Percentiles rank a stretch among this genome's conserved stretches.
These are phyloP conservation scores for Tylopilus orsonianus DNA, from an alignment of 1,284 basidiomycete species.

Conservation along the genomic window DNA sequence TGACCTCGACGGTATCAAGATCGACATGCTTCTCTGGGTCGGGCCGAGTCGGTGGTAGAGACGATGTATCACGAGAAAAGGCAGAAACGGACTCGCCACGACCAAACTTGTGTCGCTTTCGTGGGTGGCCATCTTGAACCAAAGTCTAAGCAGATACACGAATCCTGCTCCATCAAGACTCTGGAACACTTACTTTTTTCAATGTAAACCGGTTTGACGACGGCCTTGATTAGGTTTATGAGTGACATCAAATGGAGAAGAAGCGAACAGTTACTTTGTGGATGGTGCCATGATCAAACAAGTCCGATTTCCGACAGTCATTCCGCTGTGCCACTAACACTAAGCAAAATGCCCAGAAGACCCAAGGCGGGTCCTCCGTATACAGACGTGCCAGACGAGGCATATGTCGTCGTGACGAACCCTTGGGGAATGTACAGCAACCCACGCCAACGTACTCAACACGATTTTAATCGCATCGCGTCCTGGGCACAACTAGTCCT, in stretches of 20 bases:
- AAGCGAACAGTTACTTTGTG: constrained; percentile 19
- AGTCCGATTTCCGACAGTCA: constrained; percentile 16
- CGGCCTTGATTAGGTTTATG: constrained; percentile 20
- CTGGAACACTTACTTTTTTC: constrained; percentile 39
- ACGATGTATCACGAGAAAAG: constrained; percentile 1
- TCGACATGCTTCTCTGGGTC: constrained; percentile 16
- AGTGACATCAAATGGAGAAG: background rate
- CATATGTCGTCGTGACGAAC: constrained; percentile 26
- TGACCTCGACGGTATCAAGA: constrained; percentile 28
- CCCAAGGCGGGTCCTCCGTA: constrained; percentile 32
- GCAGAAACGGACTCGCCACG: background rate
- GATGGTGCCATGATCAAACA: constrained; percentile 2
- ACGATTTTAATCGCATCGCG: constrained; percentile 25
- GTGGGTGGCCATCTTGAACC: constrained; percentile 11
- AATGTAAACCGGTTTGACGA: constrained; percentile 55
- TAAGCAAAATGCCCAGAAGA: constrained; percentile 18
- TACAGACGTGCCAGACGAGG: constrained; percentile 18
- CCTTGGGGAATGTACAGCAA: constrained; percentile 24
- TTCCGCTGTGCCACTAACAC: constrained; percentile 1
- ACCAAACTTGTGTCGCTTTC: constrained; percentile 37
- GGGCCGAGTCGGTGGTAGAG: background rate
- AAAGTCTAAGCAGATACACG: constrained; percentile 3
- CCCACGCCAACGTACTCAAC: constrained; percentile 9
- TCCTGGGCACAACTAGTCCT: constrained; percentile 30
- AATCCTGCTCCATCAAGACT: background rate